Evolutionary conservation across 2,329 filamentous ascomycete species (phyloP).

Genomic region (Ustulina deusta): DNA sequence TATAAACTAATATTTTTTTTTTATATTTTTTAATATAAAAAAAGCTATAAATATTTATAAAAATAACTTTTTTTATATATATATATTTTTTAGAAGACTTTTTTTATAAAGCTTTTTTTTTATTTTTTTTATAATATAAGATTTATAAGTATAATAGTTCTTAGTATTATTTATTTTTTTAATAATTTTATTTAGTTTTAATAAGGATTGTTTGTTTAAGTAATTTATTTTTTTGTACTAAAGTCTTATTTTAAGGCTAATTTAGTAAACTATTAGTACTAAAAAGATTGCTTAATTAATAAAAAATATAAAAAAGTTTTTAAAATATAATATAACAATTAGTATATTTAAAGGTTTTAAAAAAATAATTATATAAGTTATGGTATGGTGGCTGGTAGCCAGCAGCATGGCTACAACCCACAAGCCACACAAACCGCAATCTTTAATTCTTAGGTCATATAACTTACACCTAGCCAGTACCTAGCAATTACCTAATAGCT

Average conservation of each 20-base stretch:
- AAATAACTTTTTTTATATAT: constrained; percentile 14
- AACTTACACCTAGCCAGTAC: too few species aligned
- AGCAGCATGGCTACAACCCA: too few species aligned
- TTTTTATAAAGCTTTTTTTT: background rate
- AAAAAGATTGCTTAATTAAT: background rate
- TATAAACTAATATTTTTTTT: constrained; percentile 20
- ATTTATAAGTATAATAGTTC: background rate
- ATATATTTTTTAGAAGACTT: constrained; percentile 1
- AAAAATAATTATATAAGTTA: background rate
- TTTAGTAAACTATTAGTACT: background rate
- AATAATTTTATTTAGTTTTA: too few species aligned
- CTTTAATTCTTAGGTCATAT: too few species aligned
- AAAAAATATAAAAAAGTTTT: constrained; percentile 4
- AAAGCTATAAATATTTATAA: constrained; percentile 5
- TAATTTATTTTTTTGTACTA: constrained; percentile 13
- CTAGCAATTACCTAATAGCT: too few species aligned
- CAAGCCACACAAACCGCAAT: too few species aligned
- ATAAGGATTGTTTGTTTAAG: too few species aligned
- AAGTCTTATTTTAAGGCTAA: constrained; percentile 8
- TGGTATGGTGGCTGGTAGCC: too few species aligned
- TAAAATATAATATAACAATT: background rate
- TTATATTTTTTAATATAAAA: constrained; percentile 20
- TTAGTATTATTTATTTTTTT: constrained; percentile 1
- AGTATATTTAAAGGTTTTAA: background rate
- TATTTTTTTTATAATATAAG: background rate